A percentile compares a stretch with the other conserved stretches of the same genome.
These are phyloP conservation scores for Aspergillus costaricaensis DNA, from an alignment of 2,329 filamentous ascomycete genomes.

Conservation along the genomic window DNA sequence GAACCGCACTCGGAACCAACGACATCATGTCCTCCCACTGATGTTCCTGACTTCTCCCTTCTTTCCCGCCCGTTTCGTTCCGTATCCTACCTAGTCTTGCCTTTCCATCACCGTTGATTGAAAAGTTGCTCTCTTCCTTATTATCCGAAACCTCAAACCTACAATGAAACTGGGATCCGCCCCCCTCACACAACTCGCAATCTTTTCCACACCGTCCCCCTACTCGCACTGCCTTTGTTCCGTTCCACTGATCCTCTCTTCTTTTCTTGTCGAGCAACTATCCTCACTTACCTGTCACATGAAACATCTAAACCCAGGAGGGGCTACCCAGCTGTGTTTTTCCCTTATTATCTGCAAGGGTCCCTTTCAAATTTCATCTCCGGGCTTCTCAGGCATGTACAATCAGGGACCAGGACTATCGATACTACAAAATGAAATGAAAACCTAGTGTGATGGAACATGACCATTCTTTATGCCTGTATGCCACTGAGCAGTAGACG, in stretches of 20 bases:
- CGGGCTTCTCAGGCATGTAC: constrained; percentile 18
- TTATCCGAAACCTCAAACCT: constrained; percentile 8
- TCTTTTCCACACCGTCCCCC: constrained; percentile 8
- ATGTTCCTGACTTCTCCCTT: constrained; percentile 5
- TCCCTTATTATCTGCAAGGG: constrained; percentile 13
- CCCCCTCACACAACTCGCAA: neutral
- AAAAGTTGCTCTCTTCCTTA: constrained; percentile 16
- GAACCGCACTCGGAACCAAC: constrained; percentile 21
- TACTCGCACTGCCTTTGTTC: constrained; percentile 16
- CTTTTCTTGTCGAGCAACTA: constrained; percentile 9
- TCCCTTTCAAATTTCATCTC: constrained; percentile 10
- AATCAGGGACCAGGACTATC: constrained; percentile 9
- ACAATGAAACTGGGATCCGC: neutral
- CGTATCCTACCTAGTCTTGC: constrained; percentile 2
- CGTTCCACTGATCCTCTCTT: constrained; percentile 13
- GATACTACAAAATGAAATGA: neutral
- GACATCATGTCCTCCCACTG: constrained; percentile 13
- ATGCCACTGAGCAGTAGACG: too few relatives aligned
- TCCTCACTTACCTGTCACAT: constrained; percentile 8
- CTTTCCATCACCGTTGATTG: constrained; percentile 1
- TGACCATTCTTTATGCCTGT: neutral
- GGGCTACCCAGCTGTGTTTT: constrained; percentile 11
- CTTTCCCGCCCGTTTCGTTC: constrained; percentile 3
- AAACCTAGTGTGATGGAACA: neutral
- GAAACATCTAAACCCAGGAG: constrained; percentile 11